These are phyloP conservation scores for Pyrenophora teres DNA, from an alignment of 2,329 filamentous ascomycete genomes.

Conservation along the genomic window DNA sequence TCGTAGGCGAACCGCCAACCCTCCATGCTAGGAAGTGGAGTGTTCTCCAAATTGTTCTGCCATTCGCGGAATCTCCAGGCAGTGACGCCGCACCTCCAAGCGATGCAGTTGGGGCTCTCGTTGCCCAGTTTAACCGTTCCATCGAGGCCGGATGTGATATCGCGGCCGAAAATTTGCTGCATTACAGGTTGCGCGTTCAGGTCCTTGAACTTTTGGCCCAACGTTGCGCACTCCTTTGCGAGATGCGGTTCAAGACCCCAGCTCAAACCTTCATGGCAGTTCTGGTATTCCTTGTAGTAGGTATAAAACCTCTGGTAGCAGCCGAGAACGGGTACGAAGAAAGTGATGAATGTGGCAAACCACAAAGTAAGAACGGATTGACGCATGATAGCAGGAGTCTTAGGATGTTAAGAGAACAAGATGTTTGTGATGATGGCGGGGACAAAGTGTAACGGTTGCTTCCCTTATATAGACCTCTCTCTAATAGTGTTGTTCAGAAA, in stretches of 20 bases:
- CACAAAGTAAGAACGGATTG: neutral
- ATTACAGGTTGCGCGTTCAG: neutral
- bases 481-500: too few relatives aligned
- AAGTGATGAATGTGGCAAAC: neutral
- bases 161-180: neutral
- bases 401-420: neutral
- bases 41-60: neutral
- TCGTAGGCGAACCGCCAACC: neutral
- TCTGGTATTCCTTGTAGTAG: neutral
- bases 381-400: neutral
- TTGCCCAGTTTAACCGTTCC: neutral
- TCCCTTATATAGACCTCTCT: too few relatives aligned
- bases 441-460: neutral
- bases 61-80: neutral
- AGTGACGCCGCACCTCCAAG: neutral
- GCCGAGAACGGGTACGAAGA: neutral
- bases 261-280: neutral
- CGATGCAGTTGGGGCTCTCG: neutral
- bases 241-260: neutral
- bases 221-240: neutral
- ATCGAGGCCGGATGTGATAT: neutral
- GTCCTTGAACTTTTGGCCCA: neutral
- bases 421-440: neutral
- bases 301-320: neutral
- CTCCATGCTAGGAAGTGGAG: neutral